Conservation (phyloP, 2,329 filamentous ascomycete species). For the Domatiomyces globalis region DNA sequence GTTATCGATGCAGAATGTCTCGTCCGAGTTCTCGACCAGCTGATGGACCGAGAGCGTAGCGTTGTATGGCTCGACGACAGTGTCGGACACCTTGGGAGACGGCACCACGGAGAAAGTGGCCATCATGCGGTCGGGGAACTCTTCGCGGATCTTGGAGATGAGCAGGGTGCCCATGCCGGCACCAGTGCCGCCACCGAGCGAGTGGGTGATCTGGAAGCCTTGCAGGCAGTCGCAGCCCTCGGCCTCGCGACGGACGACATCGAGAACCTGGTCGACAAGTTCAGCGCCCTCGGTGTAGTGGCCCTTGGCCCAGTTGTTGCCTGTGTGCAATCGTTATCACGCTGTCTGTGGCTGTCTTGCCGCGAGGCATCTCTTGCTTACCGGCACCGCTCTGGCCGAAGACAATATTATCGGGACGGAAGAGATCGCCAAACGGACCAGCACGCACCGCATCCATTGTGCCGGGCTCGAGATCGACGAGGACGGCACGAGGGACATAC, state of each 20-base stretch:
- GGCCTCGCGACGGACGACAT: conserved; percentile 96
- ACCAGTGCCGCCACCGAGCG: conserved; percentile 98
- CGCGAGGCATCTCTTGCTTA: conserved; percentile 6
- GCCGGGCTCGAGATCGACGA: conserved; percentile 97
- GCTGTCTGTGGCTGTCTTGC: neutral
- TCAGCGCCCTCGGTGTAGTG: conserved; percentile 99
- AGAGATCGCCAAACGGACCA: conserved; percentile 95
- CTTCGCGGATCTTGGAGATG: conserved; percentile 99
- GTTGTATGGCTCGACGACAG: conserved; percentile 99
- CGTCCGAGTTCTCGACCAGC: conserved; percentile 98
- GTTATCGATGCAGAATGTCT: conserved; percentile 99
- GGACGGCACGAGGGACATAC: conserved; percentile 97
- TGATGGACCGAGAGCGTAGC: conserved; percentile 97
- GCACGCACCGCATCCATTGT: conserved; percentile 99
- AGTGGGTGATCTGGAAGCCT: conserved; percentile 99
- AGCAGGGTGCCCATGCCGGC: conserved; percentile 99
- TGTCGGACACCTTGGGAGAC: conserved; percentile 98
- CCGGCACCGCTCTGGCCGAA: conserved; percentile 98
- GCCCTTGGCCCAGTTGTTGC: conserved; percentile 99
- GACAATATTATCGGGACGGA: conserved; percentile 99
- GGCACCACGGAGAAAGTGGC: conserved; percentile 98
- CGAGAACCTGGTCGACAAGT: conserved; percentile 93
- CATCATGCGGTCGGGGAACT: conserved; percentile 99
- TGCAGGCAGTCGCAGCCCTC: conserved; percentile 99
- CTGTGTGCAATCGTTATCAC: conserved; percentile 10